These are phyloP conservation scores for Serendipita indica DNA, from an alignment of 768 basidiomycete genomes.

Conservation along the genomic window DNA sequence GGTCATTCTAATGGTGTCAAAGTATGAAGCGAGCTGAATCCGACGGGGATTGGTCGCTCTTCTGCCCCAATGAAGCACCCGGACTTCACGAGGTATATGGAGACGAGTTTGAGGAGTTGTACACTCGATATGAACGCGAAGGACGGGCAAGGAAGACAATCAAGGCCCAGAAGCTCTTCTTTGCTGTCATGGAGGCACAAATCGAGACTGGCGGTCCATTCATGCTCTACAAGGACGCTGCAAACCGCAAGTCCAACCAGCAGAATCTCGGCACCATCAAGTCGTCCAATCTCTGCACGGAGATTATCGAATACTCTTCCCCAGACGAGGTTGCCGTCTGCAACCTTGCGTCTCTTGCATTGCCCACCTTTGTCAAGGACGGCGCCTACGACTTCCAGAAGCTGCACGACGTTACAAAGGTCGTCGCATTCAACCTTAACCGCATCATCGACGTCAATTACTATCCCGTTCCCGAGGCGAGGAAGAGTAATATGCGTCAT, in stretches of 20 bases:
- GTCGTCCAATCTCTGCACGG: slow-evolving; percentile 96
- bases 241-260: slow-evolving; percentile 74
- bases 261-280: slow-evolving; percentile 98
- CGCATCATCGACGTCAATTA: slow-evolving; percentile 89
- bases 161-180: slow-evolving; percentile 97
- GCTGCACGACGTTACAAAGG: slow-evolving; percentile 86
- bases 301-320: slow-evolving; percentile 95
- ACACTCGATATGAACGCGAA: slow-evolving; percentile 76
- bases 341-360: slow-evolving; percentile 92
- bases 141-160: slow-evolving; percentile 72
- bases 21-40: slow-evolving; percentile 96
- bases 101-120: slow-evolving; percentile 76
- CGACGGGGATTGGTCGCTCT: slow-evolving; percentile 83
- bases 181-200: slow-evolving; percentile 89
- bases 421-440: slow-evolving; percentile 87
- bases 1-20: not conserved
- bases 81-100: slow-evolving; percentile 78
- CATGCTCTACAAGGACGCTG: slow-evolving; percentile 75
- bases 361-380: slow-evolving; percentile 77
- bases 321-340: slow-evolving; percentile 97
- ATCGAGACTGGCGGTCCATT: slow-evolving; percentile 99
- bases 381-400: slow-evolving; percentile 87
- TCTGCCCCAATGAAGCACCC: slow-evolving; percentile 96
- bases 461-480: slow-evolving; percentile 87
- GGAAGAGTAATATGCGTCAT: slow-evolving; percentile 88